Conservation (phyloP, 768 basidiomycete species). For the Mycena vulgaris region DNA sequence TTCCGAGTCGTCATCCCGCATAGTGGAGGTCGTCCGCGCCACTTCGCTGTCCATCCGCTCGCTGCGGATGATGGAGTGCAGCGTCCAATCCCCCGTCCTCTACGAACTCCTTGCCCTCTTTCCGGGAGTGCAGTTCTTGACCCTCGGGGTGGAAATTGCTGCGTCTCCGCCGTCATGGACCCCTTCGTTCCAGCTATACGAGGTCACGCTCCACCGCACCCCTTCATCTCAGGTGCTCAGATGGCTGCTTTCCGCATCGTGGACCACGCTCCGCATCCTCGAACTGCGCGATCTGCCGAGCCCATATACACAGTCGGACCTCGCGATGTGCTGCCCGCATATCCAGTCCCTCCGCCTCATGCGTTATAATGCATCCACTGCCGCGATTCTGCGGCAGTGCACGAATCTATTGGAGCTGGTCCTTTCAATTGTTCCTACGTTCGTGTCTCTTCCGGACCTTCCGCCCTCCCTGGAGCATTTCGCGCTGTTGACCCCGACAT, state of each 20-base stretch:
- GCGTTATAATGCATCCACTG: constrained; percentile 50
- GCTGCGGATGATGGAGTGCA: constrained; percentile 46
- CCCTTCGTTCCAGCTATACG: constrained; percentile 51
- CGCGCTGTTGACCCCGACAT: constrained; percentile 50
- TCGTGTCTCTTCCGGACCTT: constrained; percentile 51
- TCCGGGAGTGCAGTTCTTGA: constrained; percentile 55
- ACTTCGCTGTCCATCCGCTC: constrained; percentile 26
- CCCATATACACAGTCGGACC: constrained; percentile 37
- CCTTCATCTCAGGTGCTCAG: constrained; percentile 45
- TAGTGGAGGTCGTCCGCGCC: constrained; percentile 2
- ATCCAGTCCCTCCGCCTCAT: constrained; percentile 62
- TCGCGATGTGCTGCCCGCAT: constrained; percentile 49
- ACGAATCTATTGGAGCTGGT: constrained; percentile 57
- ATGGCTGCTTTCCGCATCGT: constrained; percentile 59
- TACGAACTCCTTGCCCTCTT: constrained; percentile 59
- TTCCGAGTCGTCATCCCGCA: background rate
- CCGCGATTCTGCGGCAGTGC: constrained; percentile 54
- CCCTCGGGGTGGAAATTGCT: constrained; percentile 55
- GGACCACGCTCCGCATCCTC: constrained; percentile 53
- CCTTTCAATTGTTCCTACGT: constrained; percentile 52
- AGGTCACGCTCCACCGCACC: constrained; percentile 56
- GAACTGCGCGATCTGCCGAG: constrained; percentile 58
- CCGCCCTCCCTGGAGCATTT: constrained; percentile 59
- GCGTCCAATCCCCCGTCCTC: constrained; percentile 59
- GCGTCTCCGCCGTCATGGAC: constrained; percentile 47